Conservation (phyloP, 139 green algal species). For the Closterium sp. region DNA sequence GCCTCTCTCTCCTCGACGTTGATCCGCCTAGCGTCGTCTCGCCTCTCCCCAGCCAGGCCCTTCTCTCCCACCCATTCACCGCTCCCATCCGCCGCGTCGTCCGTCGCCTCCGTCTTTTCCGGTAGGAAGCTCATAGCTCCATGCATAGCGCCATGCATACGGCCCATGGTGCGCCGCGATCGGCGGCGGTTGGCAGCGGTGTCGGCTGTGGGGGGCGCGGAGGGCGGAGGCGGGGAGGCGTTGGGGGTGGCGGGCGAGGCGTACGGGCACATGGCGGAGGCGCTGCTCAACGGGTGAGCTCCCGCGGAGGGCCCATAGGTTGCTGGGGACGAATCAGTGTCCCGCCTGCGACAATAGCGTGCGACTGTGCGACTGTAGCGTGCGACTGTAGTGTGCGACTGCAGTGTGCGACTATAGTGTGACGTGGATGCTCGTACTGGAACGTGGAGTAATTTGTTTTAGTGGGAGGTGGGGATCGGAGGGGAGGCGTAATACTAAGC, state of each 20-base stretch:
- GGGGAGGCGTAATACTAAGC: no score
- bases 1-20: neutral
- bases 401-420: neutral
- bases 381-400: no score
- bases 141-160: neutral
- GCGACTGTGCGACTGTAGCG: neutral
- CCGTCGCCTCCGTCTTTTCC: neutral
- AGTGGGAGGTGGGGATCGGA: neutral
- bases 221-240: neutral
- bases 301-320: neutral
- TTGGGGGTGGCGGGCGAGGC: neutral
- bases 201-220: neutral
- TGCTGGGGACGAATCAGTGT: no score
- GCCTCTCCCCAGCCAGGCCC: neutral
- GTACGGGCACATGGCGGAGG: neutral
- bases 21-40: neutral
- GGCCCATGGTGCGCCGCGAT: neutral
- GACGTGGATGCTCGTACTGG: neutral
- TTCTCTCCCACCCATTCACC: neutral
- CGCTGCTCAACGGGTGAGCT: neutral
- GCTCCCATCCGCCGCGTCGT: neutral
- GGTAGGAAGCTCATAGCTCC: neutral
- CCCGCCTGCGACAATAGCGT: neutral
- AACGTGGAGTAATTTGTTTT: neutral
- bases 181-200: neutral